phyloP scores from a whole-genome alignment of 768 basidiomycete genomes.

The Naganishia antarctica region DNA sequence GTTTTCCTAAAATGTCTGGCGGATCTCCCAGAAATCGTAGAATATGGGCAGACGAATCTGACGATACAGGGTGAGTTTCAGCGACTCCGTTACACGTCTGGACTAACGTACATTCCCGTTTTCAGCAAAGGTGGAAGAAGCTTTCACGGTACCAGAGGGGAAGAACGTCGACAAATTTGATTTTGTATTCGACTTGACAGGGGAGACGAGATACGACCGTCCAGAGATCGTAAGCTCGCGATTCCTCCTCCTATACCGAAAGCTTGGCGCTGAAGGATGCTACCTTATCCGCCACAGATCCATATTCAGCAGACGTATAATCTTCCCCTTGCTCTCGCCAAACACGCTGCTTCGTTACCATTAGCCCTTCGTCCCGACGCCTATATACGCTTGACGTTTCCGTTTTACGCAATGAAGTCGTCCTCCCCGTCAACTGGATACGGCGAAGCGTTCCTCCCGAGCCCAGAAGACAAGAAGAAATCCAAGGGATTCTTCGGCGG shows the following conservation, averaged over 20 bases:
- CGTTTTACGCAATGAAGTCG: slow-evolving; percentile 47
- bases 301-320: slow-evolving; percentile 44
- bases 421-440: slow-evolving; percentile 33
- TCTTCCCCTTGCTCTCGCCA: slow-evolving; percentile 37
- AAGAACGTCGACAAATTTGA: slow-evolving; percentile 31
- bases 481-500: slow-evolving; percentile 29
- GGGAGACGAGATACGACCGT: slow-evolving; percentile 42
- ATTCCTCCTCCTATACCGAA: too few species aligned
- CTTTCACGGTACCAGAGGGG: slow-evolving; percentile 33
- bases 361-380: slow-evolving; percentile 28
- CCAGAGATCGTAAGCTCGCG: slow-evolving; percentile 42
- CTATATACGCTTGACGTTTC: slow-evolving; percentile 42
- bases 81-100: too few species aligned
- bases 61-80: slow-evolving; percentile 16
- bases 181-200: slow-evolving; percentile 45
- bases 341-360: slow-evolving; percentile 32
- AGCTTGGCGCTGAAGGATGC: too few species aligned
- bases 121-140: slow-evolving; percentile 30
- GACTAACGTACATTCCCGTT: neutral
- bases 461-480: slow-evolving; percentile 28
- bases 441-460: slow-evolving; percentile 7
- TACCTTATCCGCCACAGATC: slow-evolving; percentile 29
- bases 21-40: slow-evolving; percentile 24
- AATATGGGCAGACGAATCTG: slow-evolving; percentile 45
- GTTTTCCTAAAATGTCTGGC: slow-evolving; percentile 36